Conservation (phyloP, 495 filamentous ascomycete genomes). For the Penicillium verhagenii region DNA sequence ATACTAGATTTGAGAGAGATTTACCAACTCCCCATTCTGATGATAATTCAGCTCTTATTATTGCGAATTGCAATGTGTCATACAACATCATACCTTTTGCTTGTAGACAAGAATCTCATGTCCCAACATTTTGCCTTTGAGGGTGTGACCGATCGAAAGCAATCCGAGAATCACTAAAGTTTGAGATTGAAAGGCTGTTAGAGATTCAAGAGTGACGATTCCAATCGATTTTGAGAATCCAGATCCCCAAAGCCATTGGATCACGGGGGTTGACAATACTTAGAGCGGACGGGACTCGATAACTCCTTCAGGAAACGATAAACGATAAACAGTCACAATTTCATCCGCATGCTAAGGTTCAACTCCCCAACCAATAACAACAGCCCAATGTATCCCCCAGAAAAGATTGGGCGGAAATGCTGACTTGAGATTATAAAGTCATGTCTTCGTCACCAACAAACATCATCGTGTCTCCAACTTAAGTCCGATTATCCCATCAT, state of each 20-base stretch:
- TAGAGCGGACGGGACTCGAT: slow-evolving; percentile 32
- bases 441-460: not conserved
- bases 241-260: not conserved
- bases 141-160: too few relatives aligned
- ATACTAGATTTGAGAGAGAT: too few relatives aligned
- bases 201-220: too few relatives aligned
- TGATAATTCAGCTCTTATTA: too few relatives aligned
- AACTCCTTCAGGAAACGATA: slow-evolving; percentile 41
- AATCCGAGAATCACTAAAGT: too few relatives aligned
- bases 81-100: too few relatives aligned
- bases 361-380: slow-evolving; percentile 12
- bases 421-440: slow-evolving; percentile 5
- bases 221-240: too few relatives aligned
- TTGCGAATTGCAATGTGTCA: too few relatives aligned
- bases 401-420: not conserved
- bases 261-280: slow-evolving; percentile 5
- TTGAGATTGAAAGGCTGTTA: not conserved
- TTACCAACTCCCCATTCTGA: too few relatives aligned
- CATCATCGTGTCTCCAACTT: not conserved
- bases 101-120: too few relatives aligned
- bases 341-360: slow-evolving; percentile 6
- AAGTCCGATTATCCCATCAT: slow-evolving; percentile 21
- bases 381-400: too few relatives aligned
- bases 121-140: too few relatives aligned
- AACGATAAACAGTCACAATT: slow-evolving; percentile 7